These are phyloP conservation scores for Oldenlandia corymbosa DNA, from an alignment of 257 asterid species.

Conservation along the genomic window DNA sequence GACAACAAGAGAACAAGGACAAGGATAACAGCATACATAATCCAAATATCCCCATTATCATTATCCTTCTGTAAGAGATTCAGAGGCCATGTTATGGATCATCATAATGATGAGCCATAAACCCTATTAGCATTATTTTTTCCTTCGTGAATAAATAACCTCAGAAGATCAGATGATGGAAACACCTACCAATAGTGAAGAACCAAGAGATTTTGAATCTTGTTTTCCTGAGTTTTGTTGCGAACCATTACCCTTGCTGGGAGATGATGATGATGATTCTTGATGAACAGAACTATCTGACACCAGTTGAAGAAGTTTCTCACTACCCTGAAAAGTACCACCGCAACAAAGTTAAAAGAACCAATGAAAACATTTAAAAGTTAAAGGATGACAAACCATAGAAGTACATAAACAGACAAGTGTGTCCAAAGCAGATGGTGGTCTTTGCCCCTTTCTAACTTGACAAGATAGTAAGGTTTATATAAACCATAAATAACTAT, in stretches of 20 bases:
- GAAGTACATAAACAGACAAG: too few species aligned
- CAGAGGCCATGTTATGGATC: not conserved
- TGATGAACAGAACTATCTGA: conserved; percentile 43
- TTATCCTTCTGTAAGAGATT: not conserved
- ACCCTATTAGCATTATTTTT: too few species aligned
- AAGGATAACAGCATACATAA: not conserved
- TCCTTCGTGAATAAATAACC: too few species aligned
- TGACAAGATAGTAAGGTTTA: too few species aligned
- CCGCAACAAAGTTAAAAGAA: not conserved
- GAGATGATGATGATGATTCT: conserved; percentile 27
- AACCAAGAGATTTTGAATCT: conserved; percentile 19
- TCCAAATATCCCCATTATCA: too few species aligned
- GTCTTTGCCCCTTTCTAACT: too few species aligned
- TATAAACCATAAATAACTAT: not conserved
- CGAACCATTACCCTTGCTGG: conserved; percentile 25
- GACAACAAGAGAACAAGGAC: not conserved
- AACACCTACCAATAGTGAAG: conserved; percentile 53
- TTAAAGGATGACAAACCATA: conserved; percentile 1
- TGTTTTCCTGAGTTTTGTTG: conserved; percentile 25
- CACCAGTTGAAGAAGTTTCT: conserved; percentile 71
- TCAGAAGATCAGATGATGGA: not conserved
- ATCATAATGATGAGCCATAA: not conserved
- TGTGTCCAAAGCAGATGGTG: not conserved
- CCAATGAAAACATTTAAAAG: conserved; percentile 2
- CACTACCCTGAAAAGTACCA: conserved; percentile 71